phyloP scores from a whole-genome alignment of 2,329 filamentous ascomycete species.

The Elsinoe necatrix region DNA sequence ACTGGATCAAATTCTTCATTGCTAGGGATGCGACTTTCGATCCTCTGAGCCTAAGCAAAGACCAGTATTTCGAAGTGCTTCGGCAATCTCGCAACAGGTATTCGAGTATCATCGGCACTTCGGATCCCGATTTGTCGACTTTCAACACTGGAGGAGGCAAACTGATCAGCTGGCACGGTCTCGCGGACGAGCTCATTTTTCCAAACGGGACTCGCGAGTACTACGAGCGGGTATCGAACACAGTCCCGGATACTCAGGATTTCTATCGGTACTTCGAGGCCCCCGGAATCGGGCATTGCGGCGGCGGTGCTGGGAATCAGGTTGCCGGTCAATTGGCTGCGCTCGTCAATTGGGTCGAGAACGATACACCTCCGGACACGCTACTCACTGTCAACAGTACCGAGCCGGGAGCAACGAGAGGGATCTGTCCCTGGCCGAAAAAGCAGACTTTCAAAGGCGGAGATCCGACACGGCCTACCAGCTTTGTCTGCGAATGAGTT shows the following conservation, averaged over 20 bases:
- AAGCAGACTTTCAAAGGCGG: neutral
- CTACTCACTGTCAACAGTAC: conserved; percentile 21
- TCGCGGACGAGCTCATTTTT: conserved; percentile 33
- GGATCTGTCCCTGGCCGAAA: neutral
- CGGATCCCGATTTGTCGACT: conserved; percentile 31
- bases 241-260: conserved; percentile 24
- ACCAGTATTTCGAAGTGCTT: conserved; percentile 24
- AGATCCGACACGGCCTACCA: neutral
- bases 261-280: conserved; percentile 35
- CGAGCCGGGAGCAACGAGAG: neutral
- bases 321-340: neutral
- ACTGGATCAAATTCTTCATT: conserved; percentile 33
- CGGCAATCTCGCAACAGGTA: conserved; percentile 20
- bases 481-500: neutral
- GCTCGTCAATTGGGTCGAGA: conserved; percentile 34
- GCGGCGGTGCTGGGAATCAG: neutral
- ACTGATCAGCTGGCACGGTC: conserved; percentile 38
- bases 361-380: conserved; percentile 23
- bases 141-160: conserved; percentile 35
- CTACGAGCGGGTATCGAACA: conserved; percentile 28
- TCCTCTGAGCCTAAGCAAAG: conserved; percentile 26
- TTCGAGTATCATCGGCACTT: conserved; percentile 30
- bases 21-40: conserved; percentile 28
- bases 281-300: conserved; percentile 33
- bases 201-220: conserved; percentile 32